Evolutionary conservation across 2,329 filamentous ascomycete species (phyloP), one percentile per base, ranked within the genome.

Genomic region (Clonostachys chloroleuca): DNA sequence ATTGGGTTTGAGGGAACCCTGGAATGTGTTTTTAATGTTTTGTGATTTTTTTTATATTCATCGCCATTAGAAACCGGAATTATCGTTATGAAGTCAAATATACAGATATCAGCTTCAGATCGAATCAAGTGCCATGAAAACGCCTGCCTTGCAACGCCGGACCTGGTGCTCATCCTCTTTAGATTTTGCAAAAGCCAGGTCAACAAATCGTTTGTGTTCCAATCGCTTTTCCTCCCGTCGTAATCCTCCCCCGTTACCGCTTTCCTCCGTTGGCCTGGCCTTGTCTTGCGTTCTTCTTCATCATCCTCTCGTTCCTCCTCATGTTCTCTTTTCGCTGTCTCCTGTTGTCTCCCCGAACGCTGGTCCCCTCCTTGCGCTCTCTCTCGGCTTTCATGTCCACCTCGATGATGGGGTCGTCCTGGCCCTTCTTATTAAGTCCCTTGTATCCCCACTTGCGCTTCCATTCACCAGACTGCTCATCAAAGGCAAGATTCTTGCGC

Each of bases 391-490:
- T 81, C 65, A 86, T 81, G 62, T 96, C 87, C 46, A 99, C 85
- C 80, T 97, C 94, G 49, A 96, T 89, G 56, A 96, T 74, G 88
- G 92, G 95, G 60, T 95, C 85, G 54, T 83, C 77, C 68, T 95
- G 86, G 17, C 81, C 86, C 51, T 84, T 83, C 75, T 94, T 92
- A 68, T 94, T 94, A 66, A 88, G 84, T 51, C 87, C 92, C 73
- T 92, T 87, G 73, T 94, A 96, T 1, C 94, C 94, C 90, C 92
- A 99, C 69, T 91, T 92, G 52, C 89, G 86, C 63, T 90, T 87
- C 90, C 91, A 97, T 65, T 94, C 88, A 54, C 89, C 87, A 34
- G 75, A 87, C 49, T 78, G 83, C 68, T 95, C 89, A 67, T 97
- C 90, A 66, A 86, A 97, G 48, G 86, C 83, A 58, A 92, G 72